Percentiles rank a stretch among this genome's conserved stretches.
Conservation (phyloP, 2,329 filamentous ascomycete species). For the Aspergillus thermomutatus region DNA sequence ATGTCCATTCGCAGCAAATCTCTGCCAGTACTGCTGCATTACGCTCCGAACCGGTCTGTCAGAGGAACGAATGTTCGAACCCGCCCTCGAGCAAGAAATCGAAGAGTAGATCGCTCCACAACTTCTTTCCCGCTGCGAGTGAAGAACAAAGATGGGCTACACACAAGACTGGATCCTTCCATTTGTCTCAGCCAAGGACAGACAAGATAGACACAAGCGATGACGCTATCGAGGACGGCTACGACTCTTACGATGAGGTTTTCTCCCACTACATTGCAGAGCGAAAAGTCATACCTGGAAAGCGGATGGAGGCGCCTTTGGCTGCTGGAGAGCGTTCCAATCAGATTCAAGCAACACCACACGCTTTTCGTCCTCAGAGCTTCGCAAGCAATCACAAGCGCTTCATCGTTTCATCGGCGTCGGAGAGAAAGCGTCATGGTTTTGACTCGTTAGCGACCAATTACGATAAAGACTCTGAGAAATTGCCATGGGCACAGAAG, state of each 20-base stretch:
- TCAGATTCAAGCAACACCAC: slow-evolving; percentile 7
- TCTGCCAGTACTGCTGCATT: background rate
- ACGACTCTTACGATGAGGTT: slow-evolving; percentile 37
- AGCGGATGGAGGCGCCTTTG: slow-evolving; percentile 1
- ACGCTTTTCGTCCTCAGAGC: slow-evolving; percentile 9
- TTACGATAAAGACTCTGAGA: slow-evolving; percentile 52
- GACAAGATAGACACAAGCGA: slow-evolving; percentile 27
- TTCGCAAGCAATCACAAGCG: slow-evolving; percentile 20
- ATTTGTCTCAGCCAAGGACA: slow-evolving; percentile 5
- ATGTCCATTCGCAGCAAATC: background rate
- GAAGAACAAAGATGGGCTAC: slow-evolving; percentile 39
- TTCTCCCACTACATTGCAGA: slow-evolving; percentile 32
- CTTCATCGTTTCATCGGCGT: slow-evolving; percentile 22
- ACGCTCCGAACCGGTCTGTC: background rate
- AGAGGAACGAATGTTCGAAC: background rate
- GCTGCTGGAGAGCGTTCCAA: slow-evolving; percentile 6
- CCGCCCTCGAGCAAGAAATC: background rate
- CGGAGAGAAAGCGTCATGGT: background rate
- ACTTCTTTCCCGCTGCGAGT: slow-evolving; percentile 40
- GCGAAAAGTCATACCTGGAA: slow-evolving; percentile 10
- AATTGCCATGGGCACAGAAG: slow-evolving; percentile 80
- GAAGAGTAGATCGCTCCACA: slow-evolving; percentile 31
- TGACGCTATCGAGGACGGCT: slow-evolving; percentile 41
- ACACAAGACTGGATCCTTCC: slow-evolving; percentile 22
- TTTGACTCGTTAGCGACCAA: slow-evolving; percentile 9